These are phyloP conservation scores for Avena insularis DNA, from an alignment of 176 grass and related monocot genomes.

Conservation along the genomic window DNA sequence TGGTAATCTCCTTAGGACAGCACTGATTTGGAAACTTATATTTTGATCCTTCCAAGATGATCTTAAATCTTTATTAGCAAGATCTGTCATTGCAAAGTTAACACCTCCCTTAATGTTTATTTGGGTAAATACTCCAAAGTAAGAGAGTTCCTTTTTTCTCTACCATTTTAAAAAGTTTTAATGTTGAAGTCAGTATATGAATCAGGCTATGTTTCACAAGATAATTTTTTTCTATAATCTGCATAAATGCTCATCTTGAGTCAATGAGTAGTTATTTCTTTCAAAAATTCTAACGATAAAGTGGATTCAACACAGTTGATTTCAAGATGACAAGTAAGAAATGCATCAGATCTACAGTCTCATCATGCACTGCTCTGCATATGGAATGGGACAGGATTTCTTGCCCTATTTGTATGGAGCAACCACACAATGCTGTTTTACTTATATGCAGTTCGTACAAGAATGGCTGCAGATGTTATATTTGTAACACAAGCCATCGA, in stretches of 20 bases:
- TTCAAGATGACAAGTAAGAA: constrained; percentile 85
- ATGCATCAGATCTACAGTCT: constrained; percentile 60
- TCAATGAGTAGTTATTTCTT: constrained; percentile 31
- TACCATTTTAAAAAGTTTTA: constrained; percentile 3
- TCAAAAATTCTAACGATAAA: constrained; percentile 61
- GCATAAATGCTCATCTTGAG: constrained; percentile 38
- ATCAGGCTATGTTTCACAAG: constrained; percentile 26
- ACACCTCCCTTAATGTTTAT: not conserved
- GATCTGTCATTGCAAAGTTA: not conserved
- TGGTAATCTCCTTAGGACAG: constrained; percentile 12
- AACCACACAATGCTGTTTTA: constrained; percentile 97
- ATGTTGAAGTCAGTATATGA: not conserved
- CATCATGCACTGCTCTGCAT: constrained; percentile 68
- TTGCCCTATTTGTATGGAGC: constrained; percentile 99
- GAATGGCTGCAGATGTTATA: constrained; percentile 92
- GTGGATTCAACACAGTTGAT: constrained; percentile 69
- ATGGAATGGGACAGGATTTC: constrained; percentile 96
- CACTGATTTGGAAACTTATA: constrained; percentile 13
- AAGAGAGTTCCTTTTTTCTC: constrained; percentile 10
- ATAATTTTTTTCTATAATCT: constrained; percentile 20
- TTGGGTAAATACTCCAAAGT: not conserved
- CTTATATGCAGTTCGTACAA: constrained; percentile 87
- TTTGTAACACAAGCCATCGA: constrained; percentile 96
- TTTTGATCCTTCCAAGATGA: not conserved
- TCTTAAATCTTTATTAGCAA: constrained; percentile 5